A percentile compares a stretch with the other conserved stretches of the same genome.
Conservation (phyloP, 352 stramenopile species). For the Aphanomyces astaci region DNA sequence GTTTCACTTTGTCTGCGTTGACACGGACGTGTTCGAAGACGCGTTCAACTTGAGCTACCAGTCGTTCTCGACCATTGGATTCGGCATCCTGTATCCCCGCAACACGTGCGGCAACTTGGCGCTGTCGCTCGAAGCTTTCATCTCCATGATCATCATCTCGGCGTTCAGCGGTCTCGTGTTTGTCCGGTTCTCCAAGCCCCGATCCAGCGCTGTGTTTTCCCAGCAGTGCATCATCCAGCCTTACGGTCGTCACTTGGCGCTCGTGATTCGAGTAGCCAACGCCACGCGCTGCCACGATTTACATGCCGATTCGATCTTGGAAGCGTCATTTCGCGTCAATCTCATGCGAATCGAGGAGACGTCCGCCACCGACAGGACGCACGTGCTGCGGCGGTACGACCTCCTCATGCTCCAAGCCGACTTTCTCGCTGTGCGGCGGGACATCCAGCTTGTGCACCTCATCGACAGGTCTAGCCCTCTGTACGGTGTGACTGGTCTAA, state of each 20-base stretch:
- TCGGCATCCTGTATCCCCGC: conserved; percentile 63
- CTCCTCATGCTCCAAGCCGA: conserved; percentile 72
- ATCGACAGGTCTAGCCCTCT: conserved; percentile 64
- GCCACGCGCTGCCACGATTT: conserved; percentile 63
- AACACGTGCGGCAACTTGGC: conserved; percentile 56
- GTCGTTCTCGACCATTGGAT: conserved; percentile 80
- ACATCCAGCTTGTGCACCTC: conserved; percentile 70
- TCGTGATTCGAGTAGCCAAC: conserved; percentile 77
- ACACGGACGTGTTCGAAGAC: conserved; percentile 46
- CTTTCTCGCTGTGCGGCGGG: conserved; percentile 81
- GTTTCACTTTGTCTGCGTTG: conserved; percentile 63
- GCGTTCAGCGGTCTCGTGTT: conserved; percentile 77
- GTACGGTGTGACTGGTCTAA: conserved; percentile 45
- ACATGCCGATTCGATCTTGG: conserved; percentile 62
- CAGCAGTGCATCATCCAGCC: conserved; percentile 71
- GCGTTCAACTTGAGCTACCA: conserved; percentile 76
- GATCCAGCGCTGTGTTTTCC: conserved; percentile 68
- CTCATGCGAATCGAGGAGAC: conserved; percentile 63
- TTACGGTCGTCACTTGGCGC: conserved; percentile 54
- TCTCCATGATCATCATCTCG: conserved; percentile 72
- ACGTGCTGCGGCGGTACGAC: conserved; percentile 37
- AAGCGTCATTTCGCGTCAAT: conserved; percentile 75
- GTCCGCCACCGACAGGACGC: background rate
- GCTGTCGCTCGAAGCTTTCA: conserved; percentile 71
- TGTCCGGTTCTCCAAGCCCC: conserved; percentile 71